Base-by-base conservation (phyloP, 2,329 filamentous ascomycete genomes). In the Calycina herbarum region DNA sequence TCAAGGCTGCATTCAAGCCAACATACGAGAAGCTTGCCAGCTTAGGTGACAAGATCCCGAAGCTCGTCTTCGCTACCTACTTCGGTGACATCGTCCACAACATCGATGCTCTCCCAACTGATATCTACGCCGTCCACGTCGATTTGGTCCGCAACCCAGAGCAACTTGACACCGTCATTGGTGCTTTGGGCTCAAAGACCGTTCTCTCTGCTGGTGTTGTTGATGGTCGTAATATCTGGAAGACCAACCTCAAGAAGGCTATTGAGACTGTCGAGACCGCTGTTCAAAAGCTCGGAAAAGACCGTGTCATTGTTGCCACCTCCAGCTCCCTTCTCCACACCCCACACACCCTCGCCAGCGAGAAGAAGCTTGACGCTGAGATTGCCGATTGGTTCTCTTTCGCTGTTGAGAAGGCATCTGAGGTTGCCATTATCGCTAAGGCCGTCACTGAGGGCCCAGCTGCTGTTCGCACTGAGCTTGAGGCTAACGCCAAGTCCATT, bases 21-120 rank as follows among this genome's bases (percentile, higher is more conserved):
- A 89, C 93, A 66, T 99, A 99, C 78, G 91, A 96, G 86, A 94
- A 93, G 84, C 85, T 99, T 69, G 85, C 86, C 74, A 82, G 82
- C 76, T 86, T 93, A 67, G 92, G 91, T 77, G 85, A 84, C 83
- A 90, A 89, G 81, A 91, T 94, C 77, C 94, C 95, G 77, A 90
- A 94, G 80, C 82, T 98, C 66, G 87, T 95, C 76, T 86, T 99
- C 76, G 91, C 95, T 79, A 98, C 95, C 77, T 99, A 98, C 89
- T 99, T 99, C 78, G 95, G 95, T 84, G 95, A 99, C 81, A 93
- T 99, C 73, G 93, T 98, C 76, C 95, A 99, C 91, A 99, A 99
- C 89, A 88, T 97, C 74, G 93, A 97, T 77, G 88, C 93, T 73
- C 82, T 99, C 75, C 87, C 92, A 78, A 86, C 89, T 79, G 87